These are phyloP conservation scores for Nectriaceae sp. DNA, from an alignment of 2,329 filamentous ascomycete species.

Conservation along the genomic window DNA sequence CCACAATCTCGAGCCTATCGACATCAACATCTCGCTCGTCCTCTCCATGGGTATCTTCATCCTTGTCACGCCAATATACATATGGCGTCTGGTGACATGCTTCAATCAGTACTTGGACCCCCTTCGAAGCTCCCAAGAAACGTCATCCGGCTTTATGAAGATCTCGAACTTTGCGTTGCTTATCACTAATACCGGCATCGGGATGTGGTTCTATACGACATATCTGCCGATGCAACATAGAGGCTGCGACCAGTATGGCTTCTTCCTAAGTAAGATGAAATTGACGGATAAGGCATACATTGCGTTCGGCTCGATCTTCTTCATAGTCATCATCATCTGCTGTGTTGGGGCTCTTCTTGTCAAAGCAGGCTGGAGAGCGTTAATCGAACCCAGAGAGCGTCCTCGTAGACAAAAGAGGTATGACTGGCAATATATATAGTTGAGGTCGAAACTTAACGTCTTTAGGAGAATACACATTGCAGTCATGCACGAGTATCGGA, in stretches of 20 bases:
- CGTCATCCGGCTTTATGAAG: slow-evolving; percentile 26
- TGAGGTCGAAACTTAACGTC: slow-evolving; percentile 1
- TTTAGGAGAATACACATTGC: slow-evolving; percentile 22
- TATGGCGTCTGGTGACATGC: slow-evolving; percentile 35
- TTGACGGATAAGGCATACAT: slow-evolving; percentile 30
- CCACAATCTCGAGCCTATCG: slow-evolving; percentile 26
- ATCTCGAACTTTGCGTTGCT: slow-evolving; percentile 28
- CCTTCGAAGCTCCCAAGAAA: slow-evolving; percentile 28
- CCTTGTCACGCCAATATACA: slow-evolving; percentile 34
- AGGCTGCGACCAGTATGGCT: slow-evolving; percentile 32
- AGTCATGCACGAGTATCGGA: slow-evolving; percentile 21
- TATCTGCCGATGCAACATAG: slow-evolving; percentile 25
- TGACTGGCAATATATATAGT: not conserved
- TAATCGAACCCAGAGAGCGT: slow-evolving; percentile 14
- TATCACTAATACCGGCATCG: slow-evolving; percentile 28
- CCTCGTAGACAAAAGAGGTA: slow-evolving; percentile 25
- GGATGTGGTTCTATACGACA: slow-evolving; percentile 34
- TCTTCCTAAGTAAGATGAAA: slow-evolving; percentile 33
- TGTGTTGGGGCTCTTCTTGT: slow-evolving; percentile 25
- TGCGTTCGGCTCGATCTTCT: slow-evolving; percentile 33
- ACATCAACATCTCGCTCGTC: slow-evolving; percentile 35
- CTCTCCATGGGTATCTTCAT: slow-evolving; percentile 33
- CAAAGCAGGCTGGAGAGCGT: slow-evolving; percentile 24
- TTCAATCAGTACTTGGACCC: slow-evolving; percentile 35
- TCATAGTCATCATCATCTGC: slow-evolving; percentile 27